Evolutionary conservation across 352 stramenopile genomes (phyloP).

Genomic region (Phytophthora capsici): DNA sequence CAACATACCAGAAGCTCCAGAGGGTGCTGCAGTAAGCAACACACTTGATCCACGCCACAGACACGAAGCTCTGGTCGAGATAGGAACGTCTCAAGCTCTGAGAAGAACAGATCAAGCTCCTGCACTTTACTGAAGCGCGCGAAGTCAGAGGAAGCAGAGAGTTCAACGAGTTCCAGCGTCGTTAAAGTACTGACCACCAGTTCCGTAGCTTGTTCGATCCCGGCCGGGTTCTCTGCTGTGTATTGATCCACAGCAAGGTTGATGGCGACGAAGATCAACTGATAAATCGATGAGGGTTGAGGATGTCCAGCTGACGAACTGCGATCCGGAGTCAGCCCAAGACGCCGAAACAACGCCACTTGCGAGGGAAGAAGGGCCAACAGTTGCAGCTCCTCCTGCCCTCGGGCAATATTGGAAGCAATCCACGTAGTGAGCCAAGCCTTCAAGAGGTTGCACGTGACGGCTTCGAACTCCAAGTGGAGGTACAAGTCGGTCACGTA

Average conservation of each 20-base stretch:
- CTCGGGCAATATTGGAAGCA: constrained; percentile 36
- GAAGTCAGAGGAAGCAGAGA: constrained; percentile 42
- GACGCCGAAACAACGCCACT: constrained; percentile 51
- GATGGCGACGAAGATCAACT: constrained; percentile 38
- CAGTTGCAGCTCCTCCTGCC: constrained; percentile 25
- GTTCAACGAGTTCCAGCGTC: constrained; percentile 46
- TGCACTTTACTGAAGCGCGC: background rate
- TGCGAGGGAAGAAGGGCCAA: constrained; percentile 57
- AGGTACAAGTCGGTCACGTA: constrained; percentile 64
- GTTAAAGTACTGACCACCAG: constrained; percentile 43
- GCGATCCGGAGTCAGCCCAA: constrained; percentile 27
- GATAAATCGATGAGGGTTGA: constrained; percentile 32
- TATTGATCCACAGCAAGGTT: constrained; percentile 27
- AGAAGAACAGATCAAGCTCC: constrained; percentile 24
- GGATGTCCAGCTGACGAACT: background rate
- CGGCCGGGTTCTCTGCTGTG: background rate
- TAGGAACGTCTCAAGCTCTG: constrained; percentile 32
- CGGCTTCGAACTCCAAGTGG: constrained; percentile 55
- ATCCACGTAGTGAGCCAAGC: constrained; percentile 65
- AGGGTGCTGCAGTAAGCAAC: constrained; percentile 48
- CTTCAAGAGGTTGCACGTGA: constrained; percentile 30
- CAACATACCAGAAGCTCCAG: constrained; percentile 51
- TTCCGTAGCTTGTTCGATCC: constrained; percentile 38
- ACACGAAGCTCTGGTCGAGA: constrained; percentile 16
- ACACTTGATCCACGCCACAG: constrained; percentile 32